Percentiles rank a stretch among this genome's conserved stretches.
These are phyloP conservation scores for Fusarium phyllophilum DNA, from an alignment of 2,329 filamentous ascomycete species.

Conservation along the genomic window DNA sequence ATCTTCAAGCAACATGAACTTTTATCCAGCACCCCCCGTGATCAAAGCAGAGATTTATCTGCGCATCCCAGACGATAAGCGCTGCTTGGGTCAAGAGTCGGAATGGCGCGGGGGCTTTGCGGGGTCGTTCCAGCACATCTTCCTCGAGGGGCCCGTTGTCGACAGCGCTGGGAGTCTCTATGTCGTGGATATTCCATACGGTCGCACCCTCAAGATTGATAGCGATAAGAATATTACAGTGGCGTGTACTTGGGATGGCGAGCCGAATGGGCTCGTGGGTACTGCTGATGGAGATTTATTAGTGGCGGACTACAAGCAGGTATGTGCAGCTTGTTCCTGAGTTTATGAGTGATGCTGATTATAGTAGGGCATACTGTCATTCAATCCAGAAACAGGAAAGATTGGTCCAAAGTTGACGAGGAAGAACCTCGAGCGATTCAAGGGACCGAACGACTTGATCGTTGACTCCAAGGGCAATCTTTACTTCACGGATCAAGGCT, in stretches of 20 bases:
- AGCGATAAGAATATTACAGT: slow-evolving; percentile 44
- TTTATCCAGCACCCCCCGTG: slow-evolving; percentile 47
- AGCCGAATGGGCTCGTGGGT: slow-evolving; percentile 53
- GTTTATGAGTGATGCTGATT: neutral
- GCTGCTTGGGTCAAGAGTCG: slow-evolving; percentile 47
- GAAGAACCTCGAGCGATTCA: slow-evolving; percentile 56
- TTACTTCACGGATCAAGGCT: slow-evolving; percentile 58
- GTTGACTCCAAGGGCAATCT: slow-evolving; percentile 50
- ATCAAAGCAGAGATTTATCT: slow-evolving; percentile 50
- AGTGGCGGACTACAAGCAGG: slow-evolving; percentile 56
- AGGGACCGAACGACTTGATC: slow-evolving; percentile 55
- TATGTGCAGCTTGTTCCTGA: neutral
- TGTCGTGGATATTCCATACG: slow-evolving; percentile 54
- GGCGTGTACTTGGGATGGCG: slow-evolving; percentile 51
- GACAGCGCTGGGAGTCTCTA: slow-evolving; percentile 49
- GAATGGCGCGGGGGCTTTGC: slow-evolving; percentile 54
- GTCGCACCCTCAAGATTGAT: slow-evolving; percentile 51
- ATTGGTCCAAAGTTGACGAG: slow-evolving; percentile 48
- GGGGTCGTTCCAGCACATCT: slow-evolving; percentile 50
- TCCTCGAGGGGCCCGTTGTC: slow-evolving; percentile 52
- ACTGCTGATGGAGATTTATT: slow-evolving; percentile 48
- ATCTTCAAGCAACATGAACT: slow-evolving; percentile 44
- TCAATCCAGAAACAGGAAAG: slow-evolving; percentile 45
- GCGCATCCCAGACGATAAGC: slow-evolving; percentile 49
- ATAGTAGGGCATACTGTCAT: slow-evolving; percentile 49